A percentile compares a stretch with the other conserved stretches of the same genome.
phyloP scores from a whole-genome alignment of 805 yeast species.

The Wickerhamiella galacta region DNA sequence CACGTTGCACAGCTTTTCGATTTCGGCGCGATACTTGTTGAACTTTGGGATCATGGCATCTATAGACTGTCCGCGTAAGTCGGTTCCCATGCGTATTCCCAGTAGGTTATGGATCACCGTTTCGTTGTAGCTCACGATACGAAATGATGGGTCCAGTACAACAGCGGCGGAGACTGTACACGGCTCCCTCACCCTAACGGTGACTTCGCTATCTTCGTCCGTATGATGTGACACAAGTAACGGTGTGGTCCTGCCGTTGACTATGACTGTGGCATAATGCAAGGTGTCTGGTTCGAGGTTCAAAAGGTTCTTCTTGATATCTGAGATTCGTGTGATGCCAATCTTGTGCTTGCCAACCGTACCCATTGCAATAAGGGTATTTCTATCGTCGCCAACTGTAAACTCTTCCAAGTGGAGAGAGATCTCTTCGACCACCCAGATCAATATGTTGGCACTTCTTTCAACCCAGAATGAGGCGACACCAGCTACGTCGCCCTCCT shows the following conservation, averaged over 20 bases:
- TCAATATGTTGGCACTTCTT: conserved; percentile 42
- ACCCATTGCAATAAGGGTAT: too few species aligned
- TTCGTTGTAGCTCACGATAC: conserved; percentile 26
- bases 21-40: conserved; percentile 24
- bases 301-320: too few species aligned
- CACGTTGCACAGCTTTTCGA: conserved; percentile 26
- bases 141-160: conserved; percentile 29
- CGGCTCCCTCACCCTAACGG: conserved; percentile 4
- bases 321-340: too few species aligned
- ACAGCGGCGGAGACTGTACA: conserved; percentile 8
- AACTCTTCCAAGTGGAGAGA: conserved; percentile 4
- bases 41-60: conserved; percentile 14
- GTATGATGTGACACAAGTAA: conserved; percentile 4
- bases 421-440: conserved; percentile 78
- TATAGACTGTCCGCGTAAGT: conserved; percentile 8
- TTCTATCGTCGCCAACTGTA: neutral
- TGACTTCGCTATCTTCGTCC: too few species aligned
- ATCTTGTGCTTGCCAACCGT: too few species aligned
- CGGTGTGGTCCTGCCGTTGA: conserved; percentile 4
- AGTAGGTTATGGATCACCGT: conserved; percentile 11
- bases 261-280: conserved; percentile 3
- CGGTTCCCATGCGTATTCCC: conserved; percentile 6
- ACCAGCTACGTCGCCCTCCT: conserved; percentile 47
- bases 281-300: neutral
- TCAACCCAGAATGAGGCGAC: conserved; percentile 92